Conservation (phyloP, 1,284 basidiomycete genomes). For the Moesziomyces globuligerus region DNA sequence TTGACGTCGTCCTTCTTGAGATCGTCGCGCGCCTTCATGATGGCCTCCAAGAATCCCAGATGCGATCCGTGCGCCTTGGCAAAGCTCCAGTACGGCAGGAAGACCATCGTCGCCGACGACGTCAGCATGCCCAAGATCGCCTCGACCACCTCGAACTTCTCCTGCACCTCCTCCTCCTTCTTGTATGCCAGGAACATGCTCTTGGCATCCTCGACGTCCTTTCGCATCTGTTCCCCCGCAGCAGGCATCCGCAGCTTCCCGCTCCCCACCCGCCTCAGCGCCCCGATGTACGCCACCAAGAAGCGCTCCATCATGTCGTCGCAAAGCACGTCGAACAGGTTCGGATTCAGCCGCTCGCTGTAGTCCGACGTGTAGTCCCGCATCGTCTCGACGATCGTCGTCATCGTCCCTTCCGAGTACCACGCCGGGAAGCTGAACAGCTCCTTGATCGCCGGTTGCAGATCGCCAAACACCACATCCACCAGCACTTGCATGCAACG, state of each 20-base stretch:
- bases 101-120: slow-evolving; percentile 89
- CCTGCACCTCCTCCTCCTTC: slow-evolving; percentile 80
- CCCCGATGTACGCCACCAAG: slow-evolving; percentile 88
- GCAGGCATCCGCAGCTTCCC: slow-evolving; percentile 88
- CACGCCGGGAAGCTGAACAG: slow-evolving; percentile 80
- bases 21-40: slow-evolving; percentile 90
- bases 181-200: slow-evolving; percentile 85
- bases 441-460: slow-evolving; percentile 85
- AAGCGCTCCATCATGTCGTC: slow-evolving; percentile 94
- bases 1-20: slow-evolving; percentile 85
- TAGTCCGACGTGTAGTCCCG: slow-evolving; percentile 95
- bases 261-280: slow-evolving; percentile 76
- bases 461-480: slow-evolving; percentile 92
- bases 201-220: slow-evolving; percentile 82
- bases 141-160: slow-evolving; percentile 86
- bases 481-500: slow-evolving; percentile 94
- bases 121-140: slow-evolving; percentile 79
- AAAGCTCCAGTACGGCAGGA: slow-evolving; percentile 90
- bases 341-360: slow-evolving; percentile 87
- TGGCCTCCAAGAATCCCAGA: slow-evolving; percentile 85
- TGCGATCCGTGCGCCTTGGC: slow-evolving; percentile 96
- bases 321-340: slow-evolving; percentile 88
- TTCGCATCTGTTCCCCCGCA: slow-evolving; percentile 82
- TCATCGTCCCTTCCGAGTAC: slow-evolving; percentile 75
- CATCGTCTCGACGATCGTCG: slow-evolving; percentile 91